Conservation (phyloP, 371 early-diverging fungal genomes). For the Mucor circinelloides region DNA sequence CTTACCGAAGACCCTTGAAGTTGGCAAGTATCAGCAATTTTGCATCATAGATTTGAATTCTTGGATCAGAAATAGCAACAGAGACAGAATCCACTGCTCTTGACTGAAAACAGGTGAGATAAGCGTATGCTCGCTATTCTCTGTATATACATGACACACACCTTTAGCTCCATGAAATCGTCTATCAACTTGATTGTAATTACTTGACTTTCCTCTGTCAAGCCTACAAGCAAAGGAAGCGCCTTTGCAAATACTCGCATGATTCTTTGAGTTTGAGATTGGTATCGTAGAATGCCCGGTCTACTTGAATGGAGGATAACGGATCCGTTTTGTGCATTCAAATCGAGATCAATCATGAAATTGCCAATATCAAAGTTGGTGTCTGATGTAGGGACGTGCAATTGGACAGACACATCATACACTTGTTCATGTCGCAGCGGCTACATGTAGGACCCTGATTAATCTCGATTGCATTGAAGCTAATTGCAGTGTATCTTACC, state of each 20-base stretch:
- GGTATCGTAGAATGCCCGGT: conserved; percentile 79
- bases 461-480: neutral
- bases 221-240: conserved; percentile 70
- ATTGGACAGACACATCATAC: conserved; percentile 60
- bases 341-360: conserved; percentile 80
- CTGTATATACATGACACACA: conserved; percentile 10
- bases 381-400: conserved; percentile 84
- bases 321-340: conserved; percentile 55
- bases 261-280: conserved; percentile 68
- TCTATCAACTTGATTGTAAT: conserved; percentile 72
- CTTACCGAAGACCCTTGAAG: conserved; percentile 79
- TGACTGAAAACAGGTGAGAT: neutral
- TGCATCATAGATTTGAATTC: conserved; percentile 72
- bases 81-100: conserved; percentile 59
- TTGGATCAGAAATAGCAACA: conserved; percentile 60
- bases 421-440: conserved; percentile 25
- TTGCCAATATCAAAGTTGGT: conserved; percentile 77
- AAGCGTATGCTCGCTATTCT: neutral
- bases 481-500: neutral
- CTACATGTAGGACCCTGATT: neutral
- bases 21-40: conserved; percentile 69
- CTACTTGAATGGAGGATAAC: conserved; percentile 59
- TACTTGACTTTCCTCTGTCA: conserved; percentile 66
- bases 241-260: conserved; percentile 66
- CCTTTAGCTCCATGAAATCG: conserved; percentile 64